phyloP scores from a whole-genome alignment of 257 asterid species.

The Linderniella brevidens region DNA sequence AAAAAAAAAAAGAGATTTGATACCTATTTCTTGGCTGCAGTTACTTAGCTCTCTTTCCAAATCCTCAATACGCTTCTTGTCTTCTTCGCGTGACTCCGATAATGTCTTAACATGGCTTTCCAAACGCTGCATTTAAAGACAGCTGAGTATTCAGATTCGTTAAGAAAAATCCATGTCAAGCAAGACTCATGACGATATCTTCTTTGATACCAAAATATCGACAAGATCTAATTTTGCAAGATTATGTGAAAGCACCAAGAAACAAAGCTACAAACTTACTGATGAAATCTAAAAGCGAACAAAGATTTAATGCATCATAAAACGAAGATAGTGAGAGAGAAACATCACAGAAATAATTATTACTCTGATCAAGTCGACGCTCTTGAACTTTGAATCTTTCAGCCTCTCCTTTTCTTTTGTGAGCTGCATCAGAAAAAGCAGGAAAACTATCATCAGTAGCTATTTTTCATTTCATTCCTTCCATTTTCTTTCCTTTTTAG shows the following conservation, averaged over 20 bases:
- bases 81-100: constrained; percentile 43
- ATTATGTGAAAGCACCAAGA: no score
- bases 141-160: constrained; percentile 3
- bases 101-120: constrained; percentile 54
- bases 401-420: constrained; percentile 54
- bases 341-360: background rate
- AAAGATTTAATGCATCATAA: background rate
- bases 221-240: no score
- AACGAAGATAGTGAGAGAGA: background rate
- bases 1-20: background rate
- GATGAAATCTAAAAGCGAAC: background rate
- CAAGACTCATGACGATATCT: constrained; percentile 2
- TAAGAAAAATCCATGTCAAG: constrained; percentile 1
- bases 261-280: background rate
- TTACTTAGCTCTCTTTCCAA: constrained; percentile 75
- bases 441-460: background rate
- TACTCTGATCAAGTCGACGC: constrained; percentile 71
- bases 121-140: constrained; percentile 36
- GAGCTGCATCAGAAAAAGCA: constrained; percentile 33
- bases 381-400: constrained; percentile 52
- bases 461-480: background rate
- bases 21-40: constrained; percentile 83
- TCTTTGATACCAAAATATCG: background rate
- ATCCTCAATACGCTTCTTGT: constrained; percentile 52
- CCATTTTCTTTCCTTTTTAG: constrained; percentile 3